Evolutionary conservation across 495 filamentous ascomycete species (phyloP).

Genomic region (Penicillium canescens): DNA sequence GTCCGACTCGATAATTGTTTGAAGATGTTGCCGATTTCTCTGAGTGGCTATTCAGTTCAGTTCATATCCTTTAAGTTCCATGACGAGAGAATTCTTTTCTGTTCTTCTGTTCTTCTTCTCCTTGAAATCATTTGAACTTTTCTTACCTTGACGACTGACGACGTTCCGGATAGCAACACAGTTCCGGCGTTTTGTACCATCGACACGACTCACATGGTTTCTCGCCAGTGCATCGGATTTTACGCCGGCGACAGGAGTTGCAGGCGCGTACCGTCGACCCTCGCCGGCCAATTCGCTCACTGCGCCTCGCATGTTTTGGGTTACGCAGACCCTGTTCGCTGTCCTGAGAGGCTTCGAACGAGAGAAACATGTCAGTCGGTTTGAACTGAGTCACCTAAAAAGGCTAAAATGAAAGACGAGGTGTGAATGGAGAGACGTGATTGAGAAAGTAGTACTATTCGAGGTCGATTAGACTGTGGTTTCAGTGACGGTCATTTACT

Average conservation of each 20-base stretch:
- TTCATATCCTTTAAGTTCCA: background rate
- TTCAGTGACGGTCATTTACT: too few relatives aligned
- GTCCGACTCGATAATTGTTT: constrained; percentile 7
- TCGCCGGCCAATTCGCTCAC: constrained; percentile 8
- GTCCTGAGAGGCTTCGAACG: constrained; percentile 10
- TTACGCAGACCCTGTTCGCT: constrained; percentile 10
- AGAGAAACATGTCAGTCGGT: constrained; percentile 10
- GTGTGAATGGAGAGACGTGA: too few relatives aligned
- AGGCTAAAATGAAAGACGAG: too few relatives aligned
- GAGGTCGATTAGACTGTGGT: too few relatives aligned
- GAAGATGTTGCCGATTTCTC: constrained; percentile 1
- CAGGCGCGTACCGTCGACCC: constrained; percentile 11
- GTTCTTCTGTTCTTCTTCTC: background rate
- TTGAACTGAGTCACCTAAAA: too few relatives aligned
- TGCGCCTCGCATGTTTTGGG: constrained; percentile 9
- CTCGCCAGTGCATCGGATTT: constrained; percentile 26
- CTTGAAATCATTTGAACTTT: too few relatives aligned
- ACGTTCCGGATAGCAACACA: constrained; percentile 11
- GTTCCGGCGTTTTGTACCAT: constrained; percentile 25
- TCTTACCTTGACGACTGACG: constrained; percentile 12
- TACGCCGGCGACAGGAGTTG: constrained; percentile 24
- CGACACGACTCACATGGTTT: constrained; percentile 29
- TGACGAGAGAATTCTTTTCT: background rate
- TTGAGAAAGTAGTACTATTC: too few relatives aligned
- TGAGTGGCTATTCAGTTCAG: constrained; percentile 10